Evolutionary conservation across 2,329 filamentous ascomycete species (phyloP), one percentile per base, ranked within the genome.

Genomic region (Paecilomyces dactylethromorphus): DNA sequence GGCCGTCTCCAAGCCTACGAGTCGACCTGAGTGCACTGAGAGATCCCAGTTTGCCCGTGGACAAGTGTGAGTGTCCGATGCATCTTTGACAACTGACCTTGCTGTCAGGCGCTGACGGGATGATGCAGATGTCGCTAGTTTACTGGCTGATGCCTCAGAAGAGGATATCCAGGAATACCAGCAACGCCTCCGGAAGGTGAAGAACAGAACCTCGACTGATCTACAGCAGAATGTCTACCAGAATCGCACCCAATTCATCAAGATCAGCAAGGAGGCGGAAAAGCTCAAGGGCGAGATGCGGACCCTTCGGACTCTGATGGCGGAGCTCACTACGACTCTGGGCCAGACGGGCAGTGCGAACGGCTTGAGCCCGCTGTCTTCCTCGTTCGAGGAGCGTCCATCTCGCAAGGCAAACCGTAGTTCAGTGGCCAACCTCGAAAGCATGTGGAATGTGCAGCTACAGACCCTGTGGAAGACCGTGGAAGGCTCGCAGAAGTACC

Each of bases 261-360:
- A 96, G 76, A 97, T 99, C 74, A 97, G 92, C 72, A 97, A 97
- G 76, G 94, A 99, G 78, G 94, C 95, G 1, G 94, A 99, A 76
- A 97, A 96, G 78, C 85, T 99, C 59, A 97, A 97, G 77, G 86
- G 86, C 58, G 94, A 99, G 74, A 97, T 99, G 94, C 86, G 91
- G 56, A 90, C 90, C 6, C 83, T 99, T 32, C 86, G 90, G 52
- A 91, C 91, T 64, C 82, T 97, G 56, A 97, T 99, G 88, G 87
- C 91, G 2, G 94, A 99, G 64, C 82, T 99, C 58, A 97, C 91
- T 67, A 82, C 85, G 7, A 91, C 92, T 60, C 65, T 81, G 18
- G 77, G 76, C 21, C 77, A 80, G 64, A 76, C 74, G 3, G 71
- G 71, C 54, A 68, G 74, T 26, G 73, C 72, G 11, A 72, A 84